phyloP scores from a whole-genome alignment of 2,329 filamentous ascomycete species.

The Sporothrix curviconia region DNA sequence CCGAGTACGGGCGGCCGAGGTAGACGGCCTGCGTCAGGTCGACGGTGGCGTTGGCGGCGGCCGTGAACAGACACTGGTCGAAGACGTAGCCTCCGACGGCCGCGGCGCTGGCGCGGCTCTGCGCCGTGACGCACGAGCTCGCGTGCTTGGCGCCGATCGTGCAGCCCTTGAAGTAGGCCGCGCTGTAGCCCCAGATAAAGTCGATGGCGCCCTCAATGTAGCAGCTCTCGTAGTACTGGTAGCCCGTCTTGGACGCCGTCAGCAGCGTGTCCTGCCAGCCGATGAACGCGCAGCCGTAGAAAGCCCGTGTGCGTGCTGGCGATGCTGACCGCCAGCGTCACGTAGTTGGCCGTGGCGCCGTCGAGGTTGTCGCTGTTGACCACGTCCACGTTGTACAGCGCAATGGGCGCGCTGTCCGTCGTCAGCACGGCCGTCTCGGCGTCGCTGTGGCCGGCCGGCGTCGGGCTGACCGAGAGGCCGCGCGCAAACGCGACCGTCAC shows the following conservation, averaged over 20 bases:
- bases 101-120: constrained; percentile 31
- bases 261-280: constrained; percentile 28
- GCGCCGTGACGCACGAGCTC: constrained; percentile 28
- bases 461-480: constrained; percentile 34
- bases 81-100: constrained; percentile 40
- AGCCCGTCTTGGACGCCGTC: constrained; percentile 25
- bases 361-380: constrained; percentile 23
- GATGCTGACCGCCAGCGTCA: constrained; percentile 27
- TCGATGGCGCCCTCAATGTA: constrained; percentile 30
- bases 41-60: constrained; percentile 29
- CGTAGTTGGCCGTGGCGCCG: constrained; percentile 20
- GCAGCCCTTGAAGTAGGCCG: constrained; percentile 28
- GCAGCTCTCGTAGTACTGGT: constrained; percentile 29
- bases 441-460: constrained; percentile 38
- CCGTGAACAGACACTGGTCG: constrained; percentile 35
- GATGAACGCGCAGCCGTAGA: constrained; percentile 25
- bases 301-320: constrained; percentile 27
- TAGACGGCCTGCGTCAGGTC: constrained; percentile 48
- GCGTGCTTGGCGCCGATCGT: constrained; percentile 29
- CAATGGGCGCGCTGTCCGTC: constrained; percentile 36
- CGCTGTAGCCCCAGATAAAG: constrained; percentile 16
- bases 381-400: constrained; percentile 46
- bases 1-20: constrained; percentile 42
- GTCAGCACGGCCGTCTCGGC: constrained; percentile 36
- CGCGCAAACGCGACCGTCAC: constrained; percentile 47